Base-by-base conservation (phyloP, 352 stramenopile species). In the Globisporangium perplexum region DNA sequence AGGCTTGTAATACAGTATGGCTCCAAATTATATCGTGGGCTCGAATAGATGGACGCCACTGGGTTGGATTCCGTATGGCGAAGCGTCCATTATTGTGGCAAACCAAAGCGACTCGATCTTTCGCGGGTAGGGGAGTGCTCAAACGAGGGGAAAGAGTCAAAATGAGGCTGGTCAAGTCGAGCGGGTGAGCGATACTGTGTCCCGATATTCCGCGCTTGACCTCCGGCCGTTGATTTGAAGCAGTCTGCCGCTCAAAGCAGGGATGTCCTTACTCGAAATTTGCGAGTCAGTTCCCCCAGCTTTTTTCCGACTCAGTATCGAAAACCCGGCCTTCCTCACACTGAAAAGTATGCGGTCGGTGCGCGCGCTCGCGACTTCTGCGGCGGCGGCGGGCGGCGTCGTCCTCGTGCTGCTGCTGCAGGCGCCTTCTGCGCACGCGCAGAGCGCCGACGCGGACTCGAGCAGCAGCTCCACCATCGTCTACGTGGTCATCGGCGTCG, bases 401-500 rank as follows among this genome's bases (percentile, higher is more conserved):
- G 57, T 20, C 47, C 39, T 43, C 28, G 50, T 42, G 17, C 22
- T 65, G 4, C 42, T 68, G 47, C 30, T 63, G 38, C 45, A 59
- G 31, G 41, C 46, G 17, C 15, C 51, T 6, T n/a, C 15, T 1
- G 58, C 47, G 5, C 52, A 31, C 18, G 58, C 52, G 14, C 31
- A 53, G 28, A 54, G 38, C 43, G 60, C 68, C 8, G 57, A 55
- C 48, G 14, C 15, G 10, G 43, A 58, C 41, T 6, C 10, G 3
- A 60, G 61, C 35, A 70, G 65, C 20, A 51, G 54, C 22, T 75
- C 71, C 7, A 75, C 61, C 33, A 64, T 85, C 61, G 67, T 86
- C 51, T 83, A 77, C 62, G 71, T 86, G 48, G 73, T 82, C 39
- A 63, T 85, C 23, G 71, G 67, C 24, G 64, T 86, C 10, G 63